These are phyloP conservation scores for Austroboletus niveus DNA, from an alignment of 1,284 basidiomycete genomes.

Conservation along the genomic window DNA sequence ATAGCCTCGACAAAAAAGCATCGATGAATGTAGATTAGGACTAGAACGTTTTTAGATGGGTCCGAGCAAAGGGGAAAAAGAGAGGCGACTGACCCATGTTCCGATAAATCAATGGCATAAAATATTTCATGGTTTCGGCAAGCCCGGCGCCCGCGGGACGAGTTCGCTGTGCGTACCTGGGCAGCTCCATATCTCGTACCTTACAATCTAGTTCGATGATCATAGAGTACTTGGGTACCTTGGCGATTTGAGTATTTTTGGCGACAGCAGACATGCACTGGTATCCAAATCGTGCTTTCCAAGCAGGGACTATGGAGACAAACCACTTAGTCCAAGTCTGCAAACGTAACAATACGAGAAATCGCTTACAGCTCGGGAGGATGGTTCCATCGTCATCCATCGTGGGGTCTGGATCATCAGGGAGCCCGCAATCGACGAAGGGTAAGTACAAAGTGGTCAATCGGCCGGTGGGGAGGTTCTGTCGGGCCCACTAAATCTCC, in stretches of 20 bases:
- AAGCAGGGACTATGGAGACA: slow-evolving; percentile 52
- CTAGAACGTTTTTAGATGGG: slow-evolving; percentile 30
- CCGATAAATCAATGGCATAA: slow-evolving; percentile 66
- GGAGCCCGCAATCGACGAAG: slow-evolving; percentile 65
- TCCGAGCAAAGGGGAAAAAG: slow-evolving; percentile 10
- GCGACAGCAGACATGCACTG: slow-evolving; percentile 66
- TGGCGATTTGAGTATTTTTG: slow-evolving; percentile 60
- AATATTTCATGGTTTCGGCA: slow-evolving; percentile 57
- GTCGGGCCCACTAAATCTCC: neutral
- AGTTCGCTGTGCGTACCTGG: slow-evolving; percentile 47
- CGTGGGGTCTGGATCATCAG: slow-evolving; percentile 51
- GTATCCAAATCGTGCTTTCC: slow-evolving; percentile 71
- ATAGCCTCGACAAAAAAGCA: slow-evolving; percentile 68
- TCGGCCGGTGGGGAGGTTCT: slow-evolving; percentile 62
- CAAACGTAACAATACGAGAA: too few species aligned
- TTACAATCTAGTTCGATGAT: slow-evolving; percentile 63
- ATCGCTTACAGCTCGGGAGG: slow-evolving; percentile 51
- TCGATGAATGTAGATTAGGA: slow-evolving; percentile 64
- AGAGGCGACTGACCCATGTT: slow-evolving; percentile 51
- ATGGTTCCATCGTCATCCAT: slow-evolving; percentile 53
- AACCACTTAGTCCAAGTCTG: too few species aligned
- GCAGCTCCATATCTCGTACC: slow-evolving; percentile 60
- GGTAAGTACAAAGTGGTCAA: slow-evolving; percentile 61
- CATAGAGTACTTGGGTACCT: slow-evolving; percentile 61
- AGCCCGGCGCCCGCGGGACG: slow-evolving; percentile 43